Percentiles rank a stretch among this genome's conserved stretches.
Conservation (phyloP, 306 rosid genomes). For the Lablab purpureus region DNA sequence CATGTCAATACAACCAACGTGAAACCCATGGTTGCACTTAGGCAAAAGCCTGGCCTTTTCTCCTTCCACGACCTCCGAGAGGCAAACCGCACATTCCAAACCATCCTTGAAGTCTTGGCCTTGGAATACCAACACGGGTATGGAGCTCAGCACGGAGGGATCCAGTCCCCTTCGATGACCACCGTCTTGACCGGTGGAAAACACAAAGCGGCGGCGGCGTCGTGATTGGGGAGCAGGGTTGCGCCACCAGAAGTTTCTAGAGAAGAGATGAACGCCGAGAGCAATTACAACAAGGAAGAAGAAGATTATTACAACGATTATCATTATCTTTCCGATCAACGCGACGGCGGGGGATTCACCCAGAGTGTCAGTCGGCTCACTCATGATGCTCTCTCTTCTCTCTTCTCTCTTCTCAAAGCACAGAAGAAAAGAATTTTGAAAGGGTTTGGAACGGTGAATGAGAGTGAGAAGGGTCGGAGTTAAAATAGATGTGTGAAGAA, state of each 20-base stretch:
- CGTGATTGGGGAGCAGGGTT: slow-evolving; percentile 27
- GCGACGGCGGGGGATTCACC: slow-evolving; percentile 59
- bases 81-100: slow-evolving; percentile 90
- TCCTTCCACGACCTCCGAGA: slow-evolving; percentile 73
- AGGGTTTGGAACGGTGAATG: neutral
- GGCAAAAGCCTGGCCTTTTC: slow-evolving; percentile 80
- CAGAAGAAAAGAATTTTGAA: neutral
- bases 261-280: slow-evolving; percentile 71
- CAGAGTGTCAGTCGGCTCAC: slow-evolving; percentile 22
- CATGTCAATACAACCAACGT: slow-evolving; percentile 90
- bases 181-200: slow-evolving; percentile 58
- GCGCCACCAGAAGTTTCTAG: slow-evolving; percentile 72
- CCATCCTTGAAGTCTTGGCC: slow-evolving; percentile 75
- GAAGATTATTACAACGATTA: slow-evolving; percentile 60
- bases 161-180: slow-evolving; percentile 65
- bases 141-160: slow-evolving; percentile 61
- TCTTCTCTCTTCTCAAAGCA: too few species aligned
- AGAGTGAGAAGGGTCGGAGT: neutral
- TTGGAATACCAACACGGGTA: slow-evolving; percentile 61
- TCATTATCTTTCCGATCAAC: slow-evolving; percentile 77
- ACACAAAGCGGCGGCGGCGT: slow-evolving; percentile 65
- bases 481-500: too few species aligned
- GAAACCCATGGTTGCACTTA: slow-evolving; percentile 89
- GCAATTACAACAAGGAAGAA: slow-evolving; percentile 69
- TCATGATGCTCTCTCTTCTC: slow-evolving; percentile 29